Conservation (phyloP, 441 rosid species). For the Erodium trifolium region DNA sequence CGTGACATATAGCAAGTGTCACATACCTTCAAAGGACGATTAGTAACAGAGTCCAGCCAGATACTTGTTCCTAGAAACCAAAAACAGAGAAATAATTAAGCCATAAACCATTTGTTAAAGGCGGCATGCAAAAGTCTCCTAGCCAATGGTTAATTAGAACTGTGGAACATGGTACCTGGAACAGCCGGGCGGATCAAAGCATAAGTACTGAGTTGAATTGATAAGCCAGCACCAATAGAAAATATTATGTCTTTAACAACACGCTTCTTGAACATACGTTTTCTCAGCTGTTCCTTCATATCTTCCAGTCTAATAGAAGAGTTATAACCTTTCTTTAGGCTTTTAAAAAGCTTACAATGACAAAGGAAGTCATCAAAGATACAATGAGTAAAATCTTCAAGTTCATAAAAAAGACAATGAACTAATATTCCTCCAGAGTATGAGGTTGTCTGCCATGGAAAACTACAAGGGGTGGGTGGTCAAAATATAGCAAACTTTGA, state of each 20-base stretch:
- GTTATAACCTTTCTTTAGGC: constrained; percentile 12
- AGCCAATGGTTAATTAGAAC: neutral
- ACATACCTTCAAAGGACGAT: constrained; percentile 75
- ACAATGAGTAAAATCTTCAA: neutral
- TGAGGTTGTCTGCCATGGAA: neutral
- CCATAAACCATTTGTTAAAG: constrained; percentile 9
- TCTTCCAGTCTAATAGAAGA: constrained; percentile 61
- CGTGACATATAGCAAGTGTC: neutral
- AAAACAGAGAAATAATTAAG: constrained; percentile 11
- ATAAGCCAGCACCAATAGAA: constrained; percentile 45
- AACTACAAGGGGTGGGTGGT: neutral
- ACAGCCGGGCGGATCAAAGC: constrained; percentile 75
- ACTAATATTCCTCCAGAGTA: neutral
- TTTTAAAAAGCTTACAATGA: neutral
- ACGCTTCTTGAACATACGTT: constrained; percentile 73
- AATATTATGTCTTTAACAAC: constrained; percentile 57
- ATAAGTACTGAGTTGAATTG: constrained; percentile 71
- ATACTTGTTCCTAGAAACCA: constrained; percentile 48
- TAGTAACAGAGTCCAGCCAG: constrained; percentile 93
- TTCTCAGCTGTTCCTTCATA: constrained; percentile 80
- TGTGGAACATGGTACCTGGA: constrained; percentile 40
- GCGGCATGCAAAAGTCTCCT: constrained; percentile 13
- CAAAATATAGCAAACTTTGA: neutral
- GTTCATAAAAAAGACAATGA: neutral
- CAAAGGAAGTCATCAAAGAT: neutral